Evolutionary conservation across 1,284 basidiomycete species (phyloP), one percentile per base, ranked within the genome.

Genomic region (Cerioporus squamosus): DNA sequence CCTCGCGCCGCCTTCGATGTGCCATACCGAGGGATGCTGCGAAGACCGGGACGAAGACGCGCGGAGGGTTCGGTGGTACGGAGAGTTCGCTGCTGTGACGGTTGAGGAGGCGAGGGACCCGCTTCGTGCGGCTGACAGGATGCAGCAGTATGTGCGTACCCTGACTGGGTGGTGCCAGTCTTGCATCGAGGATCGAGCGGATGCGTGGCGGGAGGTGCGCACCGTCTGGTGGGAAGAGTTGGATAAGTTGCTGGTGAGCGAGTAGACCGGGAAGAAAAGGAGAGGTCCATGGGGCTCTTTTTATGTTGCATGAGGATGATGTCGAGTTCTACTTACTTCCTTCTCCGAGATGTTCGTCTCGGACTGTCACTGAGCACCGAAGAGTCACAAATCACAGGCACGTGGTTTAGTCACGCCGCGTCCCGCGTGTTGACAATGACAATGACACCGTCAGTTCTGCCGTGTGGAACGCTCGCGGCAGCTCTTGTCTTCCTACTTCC

Each of bases 1-100:
- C 0, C 60, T 58, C 22, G 36, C 56, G 7, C 64, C 70, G 1
- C 68, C 69, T 6, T 39, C 42, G 5, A 15, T 24, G 2, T 20
- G 46, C 31, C 9, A 20, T 12, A 26, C 18, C n/a, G 17, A 15
- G 3, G 5, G 5, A 14, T 49, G 47, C 20, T 17, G 7, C 8
- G 17, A 9, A 3, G 40, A 6, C 7, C 17, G 22, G 20, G 22
- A 14, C 7, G 36, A 24, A 22, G 14, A 17, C 8, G 15, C 8
- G 14, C 33, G 20, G 22, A 10, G 10, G 14, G 9, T n/a, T 5
- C 3, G 2, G 20, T 49, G 33, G 47, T 14, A 12, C 14, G 18
- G 29, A 2, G 20, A 22, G 20, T 39, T 39, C 15, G 47, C 33
- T 3, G 36, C 22, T 6, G 20, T 1, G 5, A 33, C 20, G 20